Percentiles rank a stretch among this genome's conserved stretches.
phyloP scores from a whole-genome alignment of 2,329 filamentous ascomycete species.

The Rutstroemia sp. region DNA sequence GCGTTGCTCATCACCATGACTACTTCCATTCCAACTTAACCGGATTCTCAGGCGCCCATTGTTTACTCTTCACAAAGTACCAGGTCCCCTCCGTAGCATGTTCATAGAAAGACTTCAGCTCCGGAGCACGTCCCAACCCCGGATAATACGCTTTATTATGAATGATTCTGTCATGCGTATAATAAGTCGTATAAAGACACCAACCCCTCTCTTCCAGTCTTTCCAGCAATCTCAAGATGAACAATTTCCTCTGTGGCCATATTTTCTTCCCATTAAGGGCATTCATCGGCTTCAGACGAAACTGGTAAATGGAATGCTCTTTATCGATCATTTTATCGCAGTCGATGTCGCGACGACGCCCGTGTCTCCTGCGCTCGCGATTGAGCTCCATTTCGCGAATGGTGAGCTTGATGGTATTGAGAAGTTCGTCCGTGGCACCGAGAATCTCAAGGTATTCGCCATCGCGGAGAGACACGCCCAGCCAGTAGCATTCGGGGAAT shows the following conservation, averaged over 20 bases:
- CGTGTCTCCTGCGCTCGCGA: background rate
- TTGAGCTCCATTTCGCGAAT: conserved; percentile 2
- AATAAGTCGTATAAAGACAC: background rate
- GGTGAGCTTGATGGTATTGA: conserved; percentile 2
- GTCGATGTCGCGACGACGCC: background rate
- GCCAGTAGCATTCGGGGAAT: conserved; percentile 7
- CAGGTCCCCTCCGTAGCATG: conserved; percentile 1
- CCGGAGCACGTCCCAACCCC: background rate
- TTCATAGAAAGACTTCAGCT: background rate
- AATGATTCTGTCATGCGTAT: background rate
- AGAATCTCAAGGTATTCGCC: background rate
- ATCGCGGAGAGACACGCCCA: background rate
- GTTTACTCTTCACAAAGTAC: conserved; percentile 3
- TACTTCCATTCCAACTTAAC: conserved; percentile 1
- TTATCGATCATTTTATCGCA: background rate
- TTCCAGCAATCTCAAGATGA: conserved; percentile 3
- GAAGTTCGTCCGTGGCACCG: conserved; percentile 2
- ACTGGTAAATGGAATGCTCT: background rate
- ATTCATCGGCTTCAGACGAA: background rate
- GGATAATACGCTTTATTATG: background rate
- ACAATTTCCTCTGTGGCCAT: background rate
- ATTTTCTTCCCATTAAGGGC: background rate
- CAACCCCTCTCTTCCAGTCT: conserved; percentile 7
- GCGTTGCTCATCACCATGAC: background rate
- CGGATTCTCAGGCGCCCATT: conserved; percentile 1